Evolutionary conservation across 805 yeast species (phyloP).

Genomic region (Vanderwaltozyma yarrowii): DNA sequence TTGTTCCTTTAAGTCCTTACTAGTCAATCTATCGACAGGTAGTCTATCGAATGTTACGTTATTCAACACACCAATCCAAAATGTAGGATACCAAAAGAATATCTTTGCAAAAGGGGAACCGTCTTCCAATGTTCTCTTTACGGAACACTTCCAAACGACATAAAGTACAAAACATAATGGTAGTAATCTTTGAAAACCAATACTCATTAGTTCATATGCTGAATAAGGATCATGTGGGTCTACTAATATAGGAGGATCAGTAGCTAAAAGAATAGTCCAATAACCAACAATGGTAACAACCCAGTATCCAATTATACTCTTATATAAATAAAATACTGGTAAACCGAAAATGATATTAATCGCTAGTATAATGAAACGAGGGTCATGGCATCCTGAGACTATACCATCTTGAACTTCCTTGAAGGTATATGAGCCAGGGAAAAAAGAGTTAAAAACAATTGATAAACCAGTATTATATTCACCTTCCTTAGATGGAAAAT

Average conservation of each 20-base stretch:
- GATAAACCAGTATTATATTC: slow-evolving; percentile 39
- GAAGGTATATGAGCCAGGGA: slow-evolving; percentile 65
- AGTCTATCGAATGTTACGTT: slow-evolving; percentile 81
- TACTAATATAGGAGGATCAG: slow-evolving; percentile 67
- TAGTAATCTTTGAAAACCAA: slow-evolving; percentile 62
- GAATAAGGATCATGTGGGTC: slow-evolving; percentile 42
- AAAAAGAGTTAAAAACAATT: slow-evolving; percentile 56
- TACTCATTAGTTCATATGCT: slow-evolving; percentile 53
- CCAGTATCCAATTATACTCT: slow-evolving; percentile 49
- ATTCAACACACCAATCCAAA: slow-evolving; percentile 78
- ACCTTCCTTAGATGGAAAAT: slow-evolving; percentile 42
- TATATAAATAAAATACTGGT: slow-evolving; percentile 45
- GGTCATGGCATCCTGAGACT: slow-evolving; percentile 53
- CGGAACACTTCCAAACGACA: slow-evolving; percentile 54
- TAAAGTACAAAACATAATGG: slow-evolving; percentile 66
- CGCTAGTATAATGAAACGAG: slow-evolving; percentile 45
- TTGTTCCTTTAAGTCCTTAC: slow-evolving; percentile 58
- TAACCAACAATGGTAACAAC: slow-evolving; percentile 53
- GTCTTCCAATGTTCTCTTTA: slow-evolving; percentile 38
- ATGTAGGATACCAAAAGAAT: slow-evolving; percentile 59
- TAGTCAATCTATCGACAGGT: slow-evolving; percentile 77
- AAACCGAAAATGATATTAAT: slow-evolving; percentile 53
- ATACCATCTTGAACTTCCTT: slow-evolving; percentile 31
- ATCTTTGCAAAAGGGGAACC: slow-evolving; percentile 34
- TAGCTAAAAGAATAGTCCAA: slow-evolving; percentile 68